Evolutionary conservation across 2,329 filamentous ascomycete species (phyloP).

Genomic region (Cladosporium sp.): DNA sequence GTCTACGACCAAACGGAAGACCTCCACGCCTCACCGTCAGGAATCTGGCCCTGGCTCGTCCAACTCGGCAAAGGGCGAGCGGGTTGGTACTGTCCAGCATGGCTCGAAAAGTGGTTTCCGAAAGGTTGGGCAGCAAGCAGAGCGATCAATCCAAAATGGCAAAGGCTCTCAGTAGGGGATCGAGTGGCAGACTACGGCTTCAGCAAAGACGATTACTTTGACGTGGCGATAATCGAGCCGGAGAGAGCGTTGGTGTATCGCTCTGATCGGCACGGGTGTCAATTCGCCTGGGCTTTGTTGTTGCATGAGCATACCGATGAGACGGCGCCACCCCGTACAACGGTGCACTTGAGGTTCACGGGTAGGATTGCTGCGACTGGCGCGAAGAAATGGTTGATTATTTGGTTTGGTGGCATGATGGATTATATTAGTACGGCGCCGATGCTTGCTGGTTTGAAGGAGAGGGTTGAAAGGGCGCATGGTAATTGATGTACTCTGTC

Average conservation of each 20-base stretch:
- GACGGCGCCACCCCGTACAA: constrained; percentile 2
- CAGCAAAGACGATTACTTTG: constrained; percentile 19
- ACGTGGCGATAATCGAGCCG: constrained; percentile 16
- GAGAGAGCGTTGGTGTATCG: constrained; percentile 14
- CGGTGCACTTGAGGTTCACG: constrained; percentile 20
- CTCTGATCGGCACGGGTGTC: constrained; percentile 17
- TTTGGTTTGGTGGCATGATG: constrained; percentile 17
- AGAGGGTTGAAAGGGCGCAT: constrained; percentile 14
- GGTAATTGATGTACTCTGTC: not conserved
- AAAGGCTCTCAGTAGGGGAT: constrained; percentile 17
- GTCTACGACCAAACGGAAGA: constrained; percentile 20
- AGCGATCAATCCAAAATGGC: constrained; percentile 17
- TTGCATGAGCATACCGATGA: constrained; percentile 15
- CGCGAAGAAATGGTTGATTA: constrained; percentile 15
- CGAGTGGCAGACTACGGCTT: constrained; percentile 21
- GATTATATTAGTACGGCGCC: constrained; percentile 18
- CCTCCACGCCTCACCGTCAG: constrained; percentile 15
- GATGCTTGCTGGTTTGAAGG: constrained; percentile 19
- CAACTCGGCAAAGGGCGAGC: constrained; percentile 22
- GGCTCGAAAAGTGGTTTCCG: constrained; percentile 17
- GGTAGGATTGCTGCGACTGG: constrained; percentile 20
- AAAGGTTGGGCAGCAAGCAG: constrained; percentile 15
- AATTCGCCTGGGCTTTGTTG: constrained; percentile 19
- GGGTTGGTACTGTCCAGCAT: constrained; percentile 20
- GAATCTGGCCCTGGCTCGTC: constrained; percentile 20